Evolutionary conservation across 2,329 filamentous ascomycete species (phyloP).

Genomic region (Diaporthe caulivora): DNA sequence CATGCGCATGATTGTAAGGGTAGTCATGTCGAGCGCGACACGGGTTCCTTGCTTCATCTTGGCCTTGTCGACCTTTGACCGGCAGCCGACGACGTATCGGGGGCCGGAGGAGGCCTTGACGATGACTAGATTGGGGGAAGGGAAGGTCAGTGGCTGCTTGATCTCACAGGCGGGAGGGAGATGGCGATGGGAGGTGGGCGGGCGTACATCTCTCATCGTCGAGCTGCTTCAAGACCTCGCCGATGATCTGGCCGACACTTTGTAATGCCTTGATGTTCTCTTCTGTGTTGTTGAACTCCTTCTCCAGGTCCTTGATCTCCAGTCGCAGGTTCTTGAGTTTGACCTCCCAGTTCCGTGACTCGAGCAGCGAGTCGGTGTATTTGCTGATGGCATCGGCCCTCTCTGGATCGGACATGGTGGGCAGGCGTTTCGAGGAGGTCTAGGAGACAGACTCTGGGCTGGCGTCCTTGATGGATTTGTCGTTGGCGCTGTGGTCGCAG

Average conservation of each 20-base stretch:
- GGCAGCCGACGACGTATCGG: constrained; percentile 97
- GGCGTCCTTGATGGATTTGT: background rate
- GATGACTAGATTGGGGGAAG: constrained; percentile 74
- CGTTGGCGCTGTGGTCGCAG: background rate
- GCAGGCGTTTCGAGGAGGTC: constrained; percentile 23
- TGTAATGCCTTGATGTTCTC: constrained; percentile 99
- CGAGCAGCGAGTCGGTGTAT: constrained; percentile 86
- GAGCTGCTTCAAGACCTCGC: constrained; percentile 97
- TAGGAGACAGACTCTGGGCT: background rate
- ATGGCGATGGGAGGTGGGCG: too few species aligned
- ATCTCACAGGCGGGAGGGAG: too few species aligned
- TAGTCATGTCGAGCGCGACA: constrained; percentile 98
- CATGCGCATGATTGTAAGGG: constrained; percentile 99
- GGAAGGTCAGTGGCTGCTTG: constrained; percentile 6
- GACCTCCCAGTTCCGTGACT: constrained; percentile 98
- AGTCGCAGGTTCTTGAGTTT: constrained; percentile 94
- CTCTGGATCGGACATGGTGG: constrained; percentile 68
- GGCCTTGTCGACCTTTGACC: constrained; percentile 96
- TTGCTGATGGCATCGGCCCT: constrained; percentile 79
- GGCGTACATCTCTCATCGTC: constrained; percentile 96
- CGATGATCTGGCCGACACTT: constrained; percentile 99
- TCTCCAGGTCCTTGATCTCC: constrained; percentile 95
- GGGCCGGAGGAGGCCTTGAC: constrained; percentile 98
- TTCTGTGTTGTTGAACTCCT: constrained; percentile 96
- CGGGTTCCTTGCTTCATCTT: constrained; percentile 99